Conservation (phyloP, 306 rosid species). For the Dalbergia cultrata region DNA sequence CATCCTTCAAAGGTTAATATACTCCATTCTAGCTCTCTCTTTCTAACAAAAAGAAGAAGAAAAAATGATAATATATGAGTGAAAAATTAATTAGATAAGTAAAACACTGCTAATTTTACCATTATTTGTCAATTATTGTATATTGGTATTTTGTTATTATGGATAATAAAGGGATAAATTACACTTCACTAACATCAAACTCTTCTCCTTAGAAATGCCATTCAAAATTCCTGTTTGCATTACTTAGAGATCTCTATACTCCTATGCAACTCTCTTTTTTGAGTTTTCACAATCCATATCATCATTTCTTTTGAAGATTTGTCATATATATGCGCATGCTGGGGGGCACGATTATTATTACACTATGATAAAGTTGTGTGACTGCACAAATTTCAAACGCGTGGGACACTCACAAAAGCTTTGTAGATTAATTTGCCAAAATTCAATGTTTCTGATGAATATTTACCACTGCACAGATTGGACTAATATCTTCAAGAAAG, state of each 20-base stretch:
- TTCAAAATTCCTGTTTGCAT: neutral
- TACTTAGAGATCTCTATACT: neutral
- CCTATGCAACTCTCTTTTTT: constrained; percentile 8
- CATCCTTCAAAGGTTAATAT: too few species aligned
- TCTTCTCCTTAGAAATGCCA: neutral
- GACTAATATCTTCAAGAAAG: constrained; percentile 26
- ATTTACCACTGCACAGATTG: constrained; percentile 1
- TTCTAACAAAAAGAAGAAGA: too few species aligned
- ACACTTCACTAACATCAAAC: neutral
- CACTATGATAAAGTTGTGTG: constrained; percentile 38
- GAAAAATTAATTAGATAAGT: too few species aligned
- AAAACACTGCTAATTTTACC: too few species aligned
- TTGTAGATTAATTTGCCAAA: constrained; percentile 13
- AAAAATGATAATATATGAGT: too few species aligned
- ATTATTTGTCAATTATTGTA: too few species aligned
- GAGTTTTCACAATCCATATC: constrained; percentile 31
- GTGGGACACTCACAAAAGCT: constrained; percentile 27
- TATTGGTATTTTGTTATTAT: neutral
- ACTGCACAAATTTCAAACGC: constrained; percentile 37
- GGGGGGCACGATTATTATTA: constrained; percentile 39
- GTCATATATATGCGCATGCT: constrained; percentile 40
- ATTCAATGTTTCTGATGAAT: constrained; percentile 26
- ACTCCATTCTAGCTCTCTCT: too few species aligned
- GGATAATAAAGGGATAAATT: constrained; percentile 4
- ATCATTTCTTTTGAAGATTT: constrained; percentile 28